Evolutionary conservation across 2,329 filamentous ascomycete genomes (phyloP), one percentile per base, ranked within the genome.

Genomic region (Colletotrichum liaoningense): DNA sequence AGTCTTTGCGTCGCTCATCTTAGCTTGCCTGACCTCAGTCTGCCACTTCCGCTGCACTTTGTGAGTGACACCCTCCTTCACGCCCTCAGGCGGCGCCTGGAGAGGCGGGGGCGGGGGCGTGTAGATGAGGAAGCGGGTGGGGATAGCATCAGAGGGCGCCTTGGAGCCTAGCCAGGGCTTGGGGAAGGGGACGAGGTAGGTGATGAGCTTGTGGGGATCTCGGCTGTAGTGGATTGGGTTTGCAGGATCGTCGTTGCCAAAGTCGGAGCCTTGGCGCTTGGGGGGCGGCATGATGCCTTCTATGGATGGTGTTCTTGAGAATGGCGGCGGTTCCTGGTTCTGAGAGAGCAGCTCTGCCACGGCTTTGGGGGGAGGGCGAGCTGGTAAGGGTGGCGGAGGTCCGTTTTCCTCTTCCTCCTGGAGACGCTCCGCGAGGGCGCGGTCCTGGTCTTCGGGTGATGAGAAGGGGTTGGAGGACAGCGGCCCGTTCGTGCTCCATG

Each of bases 41-140:
- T 73, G 70, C 70, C 70, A 73, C 56, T 70, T 73, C 14, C 70
- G 70, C 70, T 73, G 70, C 55, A 73, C 67, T 33, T 73, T 73
- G 60, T 73, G 70, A n/a, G 66, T 4, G 6, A 73, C 70, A 22
- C 70, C 33, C 60, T 73, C 70, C 59, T 73, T 73, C 2, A 73
- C 70, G 35, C 70, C 70, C 22, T 73, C 70, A 8, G 70, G 70
- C 24, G 70, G 70, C 54, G 66, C 66, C 35, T 73, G 70, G 7
- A 73, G 55, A 42, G 70, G 70, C 22, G 70, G 70, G 2, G 70
- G 70, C n/a, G 70, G 70, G 3, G 70, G 70, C 24, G 70, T 73
- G 28, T 73, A 73, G 12, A 73, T 52, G 14, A 73, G 19, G 55
- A 73, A 73, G 35, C 70, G 70, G 7, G 70, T 70, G 2, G 70